A percentile compares a stretch with the other conserved stretches of the same genome.
phyloP scores from a whole-genome alignment of 352 stramenopile species.

The Phytophthora constricta region DNA sequence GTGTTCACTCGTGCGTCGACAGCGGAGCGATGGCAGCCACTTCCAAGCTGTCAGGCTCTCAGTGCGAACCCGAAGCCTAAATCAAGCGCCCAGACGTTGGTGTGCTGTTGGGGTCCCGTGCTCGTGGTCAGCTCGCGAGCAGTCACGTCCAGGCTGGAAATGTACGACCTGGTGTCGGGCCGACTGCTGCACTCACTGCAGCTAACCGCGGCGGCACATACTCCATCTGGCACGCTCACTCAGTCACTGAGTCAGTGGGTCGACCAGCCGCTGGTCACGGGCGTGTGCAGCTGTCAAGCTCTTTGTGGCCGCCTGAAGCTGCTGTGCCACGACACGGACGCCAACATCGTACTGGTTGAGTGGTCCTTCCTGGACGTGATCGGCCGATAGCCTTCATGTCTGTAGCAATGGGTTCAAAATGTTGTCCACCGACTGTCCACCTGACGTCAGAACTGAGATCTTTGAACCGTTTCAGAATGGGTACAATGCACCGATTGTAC shows the following conservation, averaged over 20 bases:
- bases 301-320: slow-evolving; percentile 12
- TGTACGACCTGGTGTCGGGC: slow-evolving; percentile 53
- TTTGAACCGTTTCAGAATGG: no score
- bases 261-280: slow-evolving; percentile 42
- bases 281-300: slow-evolving; percentile 27
- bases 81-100: slow-evolving; percentile 55
- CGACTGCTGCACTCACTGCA: slow-evolving; percentile 54
- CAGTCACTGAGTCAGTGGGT: slow-evolving; percentile 33
- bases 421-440: no score
- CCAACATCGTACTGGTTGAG: slow-evolving; percentile 39
- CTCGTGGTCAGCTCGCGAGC: slow-evolving; percentile 54
- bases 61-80: slow-evolving; percentile 53
- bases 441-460: no score
- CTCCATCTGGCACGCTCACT: slow-evolving; percentile 5
- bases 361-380: slow-evolving; percentile 60
- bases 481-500: no score
- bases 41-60: slow-evolving; percentile 36
- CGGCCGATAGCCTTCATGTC: background rate
- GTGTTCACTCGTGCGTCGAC: slow-evolving; percentile 32
- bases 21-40: slow-evolving; percentile 31
- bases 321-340: slow-evolving; percentile 54
- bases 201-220: slow-evolving; percentile 10
- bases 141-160: slow-evolving; percentile 44
- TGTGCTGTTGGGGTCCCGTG: slow-evolving; percentile 55
- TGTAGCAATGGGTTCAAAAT: no score